phyloP scores from a whole-genome alignment of 2,329 filamentous ascomycete genomes.

The Juglanconis oblonga region DNA sequence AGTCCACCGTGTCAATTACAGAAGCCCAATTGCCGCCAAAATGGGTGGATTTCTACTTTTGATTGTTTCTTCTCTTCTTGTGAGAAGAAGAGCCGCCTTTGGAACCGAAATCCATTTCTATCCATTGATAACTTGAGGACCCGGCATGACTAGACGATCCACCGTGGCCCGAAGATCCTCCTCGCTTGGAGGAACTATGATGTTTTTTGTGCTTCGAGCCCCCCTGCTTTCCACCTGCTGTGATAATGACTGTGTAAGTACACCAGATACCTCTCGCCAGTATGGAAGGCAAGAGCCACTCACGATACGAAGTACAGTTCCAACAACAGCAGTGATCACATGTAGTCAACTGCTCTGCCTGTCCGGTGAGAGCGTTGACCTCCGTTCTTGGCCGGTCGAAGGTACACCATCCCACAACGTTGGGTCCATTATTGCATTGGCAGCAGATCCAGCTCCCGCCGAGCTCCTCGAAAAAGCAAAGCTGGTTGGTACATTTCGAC shows the following conservation, averaged over 20 bases:
- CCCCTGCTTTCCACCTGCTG: background rate
- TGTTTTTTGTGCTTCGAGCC: constrained; percentile 10
- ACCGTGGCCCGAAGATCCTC: background rate
- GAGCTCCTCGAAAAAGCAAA: constrained; percentile 49
- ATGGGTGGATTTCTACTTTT: background rate
- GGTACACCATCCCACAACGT: constrained; percentile 52
- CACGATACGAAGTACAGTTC: constrained; percentile 43
- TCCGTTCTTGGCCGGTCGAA: constrained; percentile 29
- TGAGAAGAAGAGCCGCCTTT: background rate
- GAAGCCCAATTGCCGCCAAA: background rate
- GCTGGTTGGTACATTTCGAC: constrained; percentile 45
- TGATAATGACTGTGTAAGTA: background rate
- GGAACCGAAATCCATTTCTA: constrained; percentile 8
- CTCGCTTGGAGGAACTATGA: constrained; percentile 8
- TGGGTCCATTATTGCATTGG: constrained; percentile 48
- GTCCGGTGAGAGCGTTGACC: constrained; percentile 30
- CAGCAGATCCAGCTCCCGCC: constrained; percentile 55
- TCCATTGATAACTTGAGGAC: constrained; percentile 7
- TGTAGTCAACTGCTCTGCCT: constrained; percentile 35
- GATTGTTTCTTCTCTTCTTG: background rate
- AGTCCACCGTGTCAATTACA: no score
- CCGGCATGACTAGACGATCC: constrained; percentile 1
- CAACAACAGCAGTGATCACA: constrained; percentile 55
- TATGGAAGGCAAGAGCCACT: constrained; percentile 22
- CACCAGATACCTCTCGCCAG: background rate